Base-by-base conservation (phyloP, 352 stramenopile species). In the Phytophthora tentaculata region DNA sequence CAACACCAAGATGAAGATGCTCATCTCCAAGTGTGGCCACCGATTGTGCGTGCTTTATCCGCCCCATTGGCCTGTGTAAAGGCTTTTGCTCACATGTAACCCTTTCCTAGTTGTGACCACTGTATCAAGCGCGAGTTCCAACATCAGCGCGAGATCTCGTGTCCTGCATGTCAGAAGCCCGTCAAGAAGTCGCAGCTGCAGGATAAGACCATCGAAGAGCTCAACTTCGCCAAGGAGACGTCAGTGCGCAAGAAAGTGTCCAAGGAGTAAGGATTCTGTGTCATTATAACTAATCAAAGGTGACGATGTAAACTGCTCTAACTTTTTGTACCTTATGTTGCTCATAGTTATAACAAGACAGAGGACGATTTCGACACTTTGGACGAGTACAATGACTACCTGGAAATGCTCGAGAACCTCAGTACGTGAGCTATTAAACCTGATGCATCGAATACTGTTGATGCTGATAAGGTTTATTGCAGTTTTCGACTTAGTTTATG, bases 1-100 rank as follows among this genome's bases (percentile, higher is more conserved):
- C 60, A 96, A 96, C 74, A 96, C 87, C 19, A 95, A 94, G 76
- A 96, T 96, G 89, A 96, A 95, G 74, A 95, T 96, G 84, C 86
- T 94, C 62, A 96, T 96, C 73, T 95, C 89, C 56, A 95, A 96
- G 74, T 96, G 89, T 49, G 87, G 89, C 56, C 89, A 96, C 62
- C 87, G 87, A 74, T 95, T 94, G 89, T 96, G 77, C 67, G 89
- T 89, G 49, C 26, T 32, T 1, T 50, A 50, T 19, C 2, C 16
- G 35, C 24, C 9, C 47, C 23, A 26, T 14, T 16, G 22, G 9
- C 5, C n/a, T n/a, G n/a, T n/a, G n/a, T n/a, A n/a, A n/a, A 39
- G 8, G 32, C 14, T 52, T 17, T 13, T 32, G 26, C 19, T 10
- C 16, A 35, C 5, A 32, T 35, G 19, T 51, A 29, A 55, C 32